Base-by-base conservation (phyloP, 1,284 basidiomycete genomes). In the Coniferiporia sulphurascens region DNA sequence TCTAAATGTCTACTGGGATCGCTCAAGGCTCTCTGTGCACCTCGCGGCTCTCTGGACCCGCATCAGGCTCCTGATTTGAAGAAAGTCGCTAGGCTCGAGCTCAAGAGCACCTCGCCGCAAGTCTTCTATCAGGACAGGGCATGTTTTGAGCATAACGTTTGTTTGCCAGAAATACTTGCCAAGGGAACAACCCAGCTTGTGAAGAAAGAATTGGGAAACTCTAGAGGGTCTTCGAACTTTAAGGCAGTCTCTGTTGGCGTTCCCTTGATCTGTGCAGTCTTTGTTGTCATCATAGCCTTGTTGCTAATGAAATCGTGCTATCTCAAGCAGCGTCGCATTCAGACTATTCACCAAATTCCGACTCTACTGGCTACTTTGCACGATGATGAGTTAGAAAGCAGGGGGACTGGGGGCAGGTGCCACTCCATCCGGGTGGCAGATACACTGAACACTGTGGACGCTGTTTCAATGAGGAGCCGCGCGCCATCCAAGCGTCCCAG, bases 321-420 rank as follows among this genome's bases (percentile, higher is more conserved):
- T 43, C 52, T 59, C 12, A 58, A 62, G 32, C 48, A 62, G 22
- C 52, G 61, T 17, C 56, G 57, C 10, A 41, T 62, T 9, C 52
- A 56, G 32, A 59, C 52, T 6, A 62, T 62, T 22, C 61, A 62
- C 43, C 36, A 55, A 19, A 35, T 58, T 8, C 57, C 56, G 22
- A 17, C 43, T 19, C 52, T 56, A 13, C 41, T 52, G 15, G n/a
- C 38, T 15, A 34, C 27, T 34, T 9, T 43, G 34, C 46, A 27
- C 22, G 59, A 57, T 8, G 48, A 52, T 8, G 34, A 50, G 8
- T n/a, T 38, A 36, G 48, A 46, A 19, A 56, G 41, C 45, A 36
- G 34, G 8, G 13, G 8, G 10, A 21, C 15, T 44, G 38, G 9
- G 38, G 38, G 15, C 38, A 8, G 9, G 15, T 46, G 55, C 19